Evolutionary conservation across 805 yeast species (phyloP), one percentile per base, ranked within the genome.

Genomic region (Saturnispora ahearnii): DNA sequence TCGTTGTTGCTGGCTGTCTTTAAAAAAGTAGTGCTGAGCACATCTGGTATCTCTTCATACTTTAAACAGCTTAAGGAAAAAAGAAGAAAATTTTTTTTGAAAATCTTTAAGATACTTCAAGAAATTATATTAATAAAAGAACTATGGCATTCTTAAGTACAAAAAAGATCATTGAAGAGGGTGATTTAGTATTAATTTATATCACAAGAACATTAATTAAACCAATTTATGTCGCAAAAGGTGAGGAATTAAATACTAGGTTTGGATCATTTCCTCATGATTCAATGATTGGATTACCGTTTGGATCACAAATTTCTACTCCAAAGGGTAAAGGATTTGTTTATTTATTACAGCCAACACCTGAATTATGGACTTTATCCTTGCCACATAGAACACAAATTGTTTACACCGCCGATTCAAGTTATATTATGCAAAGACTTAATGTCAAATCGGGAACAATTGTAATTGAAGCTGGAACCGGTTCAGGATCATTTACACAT

Each of bases 381-480:
- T 71, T 93, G 33, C 98, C 99, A 2, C 99, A 93, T 63, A 75
- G 99, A 66, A 93, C 99, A 0, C 99, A 93, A 69, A 93, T 93
- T 56, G 98, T 93, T 1, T 93, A 93, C 63, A 86, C 97, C 0
- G 96, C 96, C 9, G 99, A 93, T 64, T 85, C 96, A 2, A 79
- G 95, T 29, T 93, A 87, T 60, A 89, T 93, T 49, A 77, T 87
- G 54, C 96, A 91, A 63, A 71, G 96, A 59, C 69, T 93, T 54
- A 76, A 79, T 42, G 81, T 93, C 49, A 72, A 78, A 18, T 79
- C 87, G 12, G 90, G 91, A 1, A 76, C 88, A 0, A 69, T 79
- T 51, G 95, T 93, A 11, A 83, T 93, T 44, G 99, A 93, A 68
- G 96, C 98, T 0, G 99, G 99, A 34, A 93, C 99, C 0, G 99